Percentiles rank a stretch among this genome's conserved stretches.
phyloP scores from a whole-genome alignment of 2,329 filamentous ascomycete genomes.

The Meredithiella fracta region DNA sequence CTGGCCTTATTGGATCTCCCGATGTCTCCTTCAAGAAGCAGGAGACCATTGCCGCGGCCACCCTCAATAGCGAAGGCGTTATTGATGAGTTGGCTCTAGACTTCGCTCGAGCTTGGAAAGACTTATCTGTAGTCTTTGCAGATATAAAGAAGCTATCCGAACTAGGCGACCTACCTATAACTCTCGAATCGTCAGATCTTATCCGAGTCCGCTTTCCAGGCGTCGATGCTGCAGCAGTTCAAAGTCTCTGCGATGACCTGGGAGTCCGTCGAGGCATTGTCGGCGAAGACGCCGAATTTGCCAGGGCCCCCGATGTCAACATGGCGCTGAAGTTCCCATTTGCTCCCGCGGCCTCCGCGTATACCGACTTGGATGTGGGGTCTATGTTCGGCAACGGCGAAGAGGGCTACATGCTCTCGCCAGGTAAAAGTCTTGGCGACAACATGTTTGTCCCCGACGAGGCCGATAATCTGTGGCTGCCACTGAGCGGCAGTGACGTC shows the following conservation, averaged over 20 bases:
- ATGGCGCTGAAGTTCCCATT: constrained; percentile 76
- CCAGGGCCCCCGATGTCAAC: constrained; percentile 46
- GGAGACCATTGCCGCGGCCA: constrained; percentile 31
- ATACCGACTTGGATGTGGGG: not conserved
- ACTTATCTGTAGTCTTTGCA: constrained; percentile 60
- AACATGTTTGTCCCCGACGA: constrained; percentile 26
- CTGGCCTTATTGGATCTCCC: not conserved
- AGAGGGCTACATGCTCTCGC: not conserved
- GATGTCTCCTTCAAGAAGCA: constrained; percentile 24
- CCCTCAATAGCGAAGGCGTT: constrained; percentile 67
- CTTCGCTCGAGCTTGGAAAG: constrained; percentile 73
- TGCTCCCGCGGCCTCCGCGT: constrained; percentile 36
- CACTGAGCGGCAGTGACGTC: constrained; percentile 28
- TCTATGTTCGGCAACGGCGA: not conserved
- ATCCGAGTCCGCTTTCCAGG: constrained; percentile 80
- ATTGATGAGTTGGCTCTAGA: constrained; percentile 74
- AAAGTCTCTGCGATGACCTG: constrained; percentile 70
- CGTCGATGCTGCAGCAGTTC: constrained; percentile 68
- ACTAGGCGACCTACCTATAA: constrained; percentile 70
- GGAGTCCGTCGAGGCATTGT: constrained; percentile 69
- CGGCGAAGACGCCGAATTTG: constrained; percentile 60
- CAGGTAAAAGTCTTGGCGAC: constrained; percentile 23
- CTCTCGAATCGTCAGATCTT: constrained; percentile 48
- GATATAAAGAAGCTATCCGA: constrained; percentile 64
- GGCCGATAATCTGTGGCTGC: constrained; percentile 31